A percentile compares a stretch with the other conserved stretches of the same genome.
Conservation (phyloP, 108 stramenopile species). For the Chaetoceros tenuissimus region DNA sequence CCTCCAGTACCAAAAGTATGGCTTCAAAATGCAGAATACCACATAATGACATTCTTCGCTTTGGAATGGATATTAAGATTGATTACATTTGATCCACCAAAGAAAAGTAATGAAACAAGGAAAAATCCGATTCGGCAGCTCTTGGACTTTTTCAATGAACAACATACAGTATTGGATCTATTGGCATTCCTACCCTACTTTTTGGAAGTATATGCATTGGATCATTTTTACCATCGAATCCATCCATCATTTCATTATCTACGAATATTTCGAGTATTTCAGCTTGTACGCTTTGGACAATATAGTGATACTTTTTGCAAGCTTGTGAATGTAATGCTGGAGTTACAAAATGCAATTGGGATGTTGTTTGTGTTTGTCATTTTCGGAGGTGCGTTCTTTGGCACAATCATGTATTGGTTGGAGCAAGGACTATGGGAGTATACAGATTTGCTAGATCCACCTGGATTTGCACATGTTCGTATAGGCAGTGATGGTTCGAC, state of each 20-base stretch:
- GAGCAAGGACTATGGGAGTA: constrained; percentile 66
- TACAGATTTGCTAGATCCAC: constrained; percentile 18
- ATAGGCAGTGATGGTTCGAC: constrained; percentile 30
- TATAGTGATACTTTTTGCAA: constrained; percentile 49
- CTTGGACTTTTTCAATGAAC: constrained; percentile 21
- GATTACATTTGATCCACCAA: constrained; percentile 19
- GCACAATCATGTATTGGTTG: constrained; percentile 56
- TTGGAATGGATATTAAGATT: constrained; percentile 53
- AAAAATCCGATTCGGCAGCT: constrained; percentile 10
- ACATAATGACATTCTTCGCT: constrained; percentile 41
- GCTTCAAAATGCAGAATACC: constrained; percentile 13
- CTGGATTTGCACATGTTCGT: constrained; percentile 34
- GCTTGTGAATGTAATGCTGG: constrained; percentile 34
- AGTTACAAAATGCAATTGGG: constrained; percentile 27
- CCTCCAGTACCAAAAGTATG: constrained; percentile 36
- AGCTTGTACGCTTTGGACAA: constrained; percentile 50
- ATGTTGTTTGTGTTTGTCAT: constrained; percentile 35
- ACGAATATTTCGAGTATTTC: constrained; percentile 55
- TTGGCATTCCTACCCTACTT: constrained; percentile 59
- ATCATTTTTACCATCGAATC: no score
- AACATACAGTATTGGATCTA: constrained; percentile 32
- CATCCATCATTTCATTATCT: constrained; percentile 41
- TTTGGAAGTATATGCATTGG: constrained; percentile 24
- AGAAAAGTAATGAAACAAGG: not conserved
- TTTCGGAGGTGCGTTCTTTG: constrained; percentile 61